phyloP scores from a whole-genome alignment of 768 basidiomycete genomes.

The Leccinellum albellum region DNA sequence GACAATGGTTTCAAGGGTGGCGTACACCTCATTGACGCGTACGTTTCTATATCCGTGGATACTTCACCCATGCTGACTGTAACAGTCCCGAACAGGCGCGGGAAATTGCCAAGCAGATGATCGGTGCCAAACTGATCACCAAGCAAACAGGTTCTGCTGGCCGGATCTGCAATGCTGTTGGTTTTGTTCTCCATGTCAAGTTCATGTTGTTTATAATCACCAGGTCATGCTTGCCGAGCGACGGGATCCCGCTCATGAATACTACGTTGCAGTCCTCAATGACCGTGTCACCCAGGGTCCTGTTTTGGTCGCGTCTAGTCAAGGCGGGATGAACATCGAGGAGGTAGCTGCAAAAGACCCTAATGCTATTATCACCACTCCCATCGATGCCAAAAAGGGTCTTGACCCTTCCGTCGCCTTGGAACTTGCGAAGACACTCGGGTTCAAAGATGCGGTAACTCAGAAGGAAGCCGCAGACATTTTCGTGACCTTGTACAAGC shows the following conservation, averaged over 20 bases:
- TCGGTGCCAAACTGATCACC: constrained; percentile 92
- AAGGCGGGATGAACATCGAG: constrained; percentile 99
- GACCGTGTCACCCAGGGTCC: constrained; percentile 87
- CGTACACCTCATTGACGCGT: constrained; percentile 93
- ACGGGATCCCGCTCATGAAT: constrained; percentile 90
- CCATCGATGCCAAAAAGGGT: constrained; percentile 82
- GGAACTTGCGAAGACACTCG: constrained; percentile 82
- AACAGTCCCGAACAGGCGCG: constrained; percentile 81
- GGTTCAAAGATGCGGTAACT: constrained; percentile 69
- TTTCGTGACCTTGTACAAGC: constrained; percentile 89
- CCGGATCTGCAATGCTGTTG: constrained; percentile 89
- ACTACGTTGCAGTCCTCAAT: constrained; percentile 95
- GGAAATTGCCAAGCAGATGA: constrained; percentile 87
- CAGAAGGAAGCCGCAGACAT: constrained; percentile 87
- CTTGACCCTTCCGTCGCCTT: constrained; percentile 70
- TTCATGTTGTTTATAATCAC: constrained; percentile 11
- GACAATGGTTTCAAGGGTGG: constrained; percentile 96
- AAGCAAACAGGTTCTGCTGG: constrained; percentile 96
- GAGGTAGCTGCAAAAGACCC: constrained; percentile 98
- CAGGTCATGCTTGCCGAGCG: constrained; percentile 98
- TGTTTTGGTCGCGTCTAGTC: constrained; percentile 88
- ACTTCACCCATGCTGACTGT: constrained; percentile 5
- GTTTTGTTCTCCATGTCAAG: constrained; percentile 25
- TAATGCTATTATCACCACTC: constrained; percentile 89
- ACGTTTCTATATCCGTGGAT: constrained; percentile 7